Conservation (phyloP, 2,329 filamentous ascomycete species). For the Esteya vermicola region DNA sequence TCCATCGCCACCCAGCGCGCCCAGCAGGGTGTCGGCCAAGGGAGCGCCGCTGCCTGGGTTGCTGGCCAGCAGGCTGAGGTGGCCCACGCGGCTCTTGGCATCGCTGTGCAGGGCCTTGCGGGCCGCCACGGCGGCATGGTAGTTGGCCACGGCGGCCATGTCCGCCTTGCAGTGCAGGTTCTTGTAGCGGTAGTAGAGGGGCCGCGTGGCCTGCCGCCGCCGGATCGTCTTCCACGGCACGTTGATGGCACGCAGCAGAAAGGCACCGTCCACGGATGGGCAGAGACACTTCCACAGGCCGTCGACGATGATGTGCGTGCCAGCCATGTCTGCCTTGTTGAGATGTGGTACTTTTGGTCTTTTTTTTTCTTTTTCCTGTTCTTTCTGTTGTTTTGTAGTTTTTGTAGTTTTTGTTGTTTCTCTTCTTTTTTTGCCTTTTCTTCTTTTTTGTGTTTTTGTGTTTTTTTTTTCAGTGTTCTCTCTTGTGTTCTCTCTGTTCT, state of each 20-base stretch:
- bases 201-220: background rate
- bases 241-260: conserved; percentile 19
- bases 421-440: background rate
- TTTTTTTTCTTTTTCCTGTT: background rate
- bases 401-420: background rate
- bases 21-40: no score
- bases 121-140: background rate
- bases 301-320: conserved; percentile 30
- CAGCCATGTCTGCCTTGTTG: conserved; percentile 4
- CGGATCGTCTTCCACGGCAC: background rate
- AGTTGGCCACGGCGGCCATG: background rate
- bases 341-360: no score
- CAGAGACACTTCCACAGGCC: conserved; percentile 52
- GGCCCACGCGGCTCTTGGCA: conserved; percentile 4
- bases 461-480: background rate
- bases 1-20: no score
- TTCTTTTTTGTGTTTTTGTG: background rate
- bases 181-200: no score
- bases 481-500: background rate
- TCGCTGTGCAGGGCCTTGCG: conserved; percentile 1
- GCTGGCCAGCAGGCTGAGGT: background rate
- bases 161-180: background rate
- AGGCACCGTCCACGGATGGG: conserved; percentile 32
- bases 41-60: conserved; percentile 10
- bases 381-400: background rate